A percentile compares a stretch with the other conserved stretches of the same genome.
These are phyloP conservation scores for Neopestalotiopsis sp. DNA, from an alignment of 2,329 filamentous ascomycete species.

Conservation along the genomic window DNA sequence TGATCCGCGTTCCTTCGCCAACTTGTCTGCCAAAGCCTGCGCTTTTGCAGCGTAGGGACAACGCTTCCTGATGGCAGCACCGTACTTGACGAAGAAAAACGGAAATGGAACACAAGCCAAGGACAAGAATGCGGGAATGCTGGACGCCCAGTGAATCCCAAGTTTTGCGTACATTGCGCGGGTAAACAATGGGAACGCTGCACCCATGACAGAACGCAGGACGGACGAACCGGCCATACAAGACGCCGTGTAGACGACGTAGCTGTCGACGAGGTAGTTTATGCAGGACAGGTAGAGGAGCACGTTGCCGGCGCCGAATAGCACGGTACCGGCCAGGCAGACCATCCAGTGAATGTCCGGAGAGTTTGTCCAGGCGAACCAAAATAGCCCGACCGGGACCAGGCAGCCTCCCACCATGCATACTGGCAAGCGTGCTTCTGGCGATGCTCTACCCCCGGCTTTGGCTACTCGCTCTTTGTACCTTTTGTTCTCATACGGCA, in stretches of 20 bases:
- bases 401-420: constrained; percentile 63
- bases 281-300: constrained; percentile 59
- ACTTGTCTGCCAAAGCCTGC: background rate
- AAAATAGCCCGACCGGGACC: constrained; percentile 66
- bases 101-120: background rate
- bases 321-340: constrained; percentile 29
- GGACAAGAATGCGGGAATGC: background rate
- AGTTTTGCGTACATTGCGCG: background rate
- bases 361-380: constrained; percentile 68
- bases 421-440: constrained; percentile 66
- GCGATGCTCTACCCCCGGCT: constrained; percentile 59
- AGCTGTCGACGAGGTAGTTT: constrained; percentile 60
- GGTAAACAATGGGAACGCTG: constrained; percentile 45
- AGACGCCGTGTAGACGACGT: constrained; percentile 65
- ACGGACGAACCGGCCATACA: constrained; percentile 72
- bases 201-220: constrained; percentile 61
- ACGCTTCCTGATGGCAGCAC: background rate
- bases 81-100: background rate
- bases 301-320: constrained; percentile 43
- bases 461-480: constrained; percentile 53
- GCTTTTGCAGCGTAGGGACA: background rate
- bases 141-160: background rate
- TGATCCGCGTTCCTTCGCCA: background rate
- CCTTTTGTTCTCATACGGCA: constrained; percentile 36
- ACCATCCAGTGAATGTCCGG: constrained; percentile 55